Base-by-base conservation (phyloP, 495 filamentous ascomycete species). In the Aspergillus ellipticus region DNA sequence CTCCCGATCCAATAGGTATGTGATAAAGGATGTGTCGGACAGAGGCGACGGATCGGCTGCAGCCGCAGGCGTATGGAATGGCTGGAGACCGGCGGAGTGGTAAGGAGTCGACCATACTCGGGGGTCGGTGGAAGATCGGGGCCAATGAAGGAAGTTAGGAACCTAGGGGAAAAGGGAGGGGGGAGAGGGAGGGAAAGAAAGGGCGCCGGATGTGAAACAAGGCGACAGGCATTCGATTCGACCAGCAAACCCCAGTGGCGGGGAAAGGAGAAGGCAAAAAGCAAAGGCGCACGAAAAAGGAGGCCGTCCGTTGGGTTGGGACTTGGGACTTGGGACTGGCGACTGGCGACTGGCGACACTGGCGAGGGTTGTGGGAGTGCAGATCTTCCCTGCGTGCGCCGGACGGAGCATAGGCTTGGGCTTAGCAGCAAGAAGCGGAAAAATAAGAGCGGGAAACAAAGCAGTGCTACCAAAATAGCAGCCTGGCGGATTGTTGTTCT, bases 211-310 rank as follows among this genome's bases (percentile, higher is more conserved):
- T 48, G 22, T 48, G 45, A 48, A 29, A 48, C 24, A 29, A 15
- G 6, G 15, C n/a, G 45, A 48, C 45, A 48, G 9, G 11, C 43
- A 35, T 3, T 13, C 31, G 13, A 39, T 39, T 8, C 13, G 9
- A 8, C 35, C 35, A 39, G 35, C 35, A 39, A 13, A n/a, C 35
- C 35, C 10, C n/a, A 41, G 51, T 29, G 9, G 39, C 4, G 29
- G 22, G 41, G 26, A 28, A 15, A 35, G 26, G 45, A 51, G 39
- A 26, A 42, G 11, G 42, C 29, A 28, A 43, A 58, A 53, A 56
- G 29, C 22, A 35, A 54, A 46, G 21, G 17, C 6, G 20, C 28
- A 26, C 41, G 43, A 53, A 47, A 55, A 51, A 59, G 61, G 49
- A 56, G 59, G 47, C 16, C n/a, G 41, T 29, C 24, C 24, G 24